A percentile compares a stretch with the other conserved stretches of the same genome.
phyloP scores from a whole-genome alignment of 2,329 filamentous ascomycete species.

The Dactylellina parvicollis region DNA sequence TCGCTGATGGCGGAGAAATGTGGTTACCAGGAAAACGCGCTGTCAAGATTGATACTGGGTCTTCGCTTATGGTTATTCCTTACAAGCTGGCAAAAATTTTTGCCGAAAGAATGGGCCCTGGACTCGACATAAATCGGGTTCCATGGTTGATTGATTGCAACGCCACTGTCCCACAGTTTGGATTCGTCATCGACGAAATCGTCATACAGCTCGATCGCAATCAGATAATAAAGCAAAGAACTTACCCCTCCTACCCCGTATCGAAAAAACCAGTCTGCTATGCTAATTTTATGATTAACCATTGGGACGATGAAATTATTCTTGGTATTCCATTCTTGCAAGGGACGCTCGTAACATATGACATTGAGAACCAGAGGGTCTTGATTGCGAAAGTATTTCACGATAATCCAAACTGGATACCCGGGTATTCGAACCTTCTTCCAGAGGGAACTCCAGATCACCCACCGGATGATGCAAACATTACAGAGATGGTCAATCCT shows the following conservation, averaged over 20 bases:
- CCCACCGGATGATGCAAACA: too few species aligned
- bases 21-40: neutral
- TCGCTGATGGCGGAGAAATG: slow-evolving; percentile 7
- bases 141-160: slow-evolving; percentile 25
- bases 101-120: neutral
- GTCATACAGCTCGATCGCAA: slow-evolving; percentile 30
- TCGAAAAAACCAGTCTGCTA: neutral
- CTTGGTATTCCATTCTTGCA: slow-evolving; percentile 43
- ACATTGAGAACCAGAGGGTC: slow-evolving; percentile 32
- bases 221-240: neutral
- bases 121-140: neutral
- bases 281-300: slow-evolving; percentile 27
- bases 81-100: neutral
- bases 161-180: slow-evolving; percentile 26
- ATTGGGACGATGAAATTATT: slow-evolving; percentile 8
- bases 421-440: neutral
- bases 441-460: neutral
- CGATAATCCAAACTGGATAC: slow-evolving; percentile 11
- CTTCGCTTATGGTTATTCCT: slow-evolving; percentile 15
- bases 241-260: too few species aligned
- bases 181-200: slow-evolving; percentile 25
- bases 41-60: slow-evolving; percentile 29
- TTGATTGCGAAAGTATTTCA: slow-evolving; percentile 30
- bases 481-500: too few species aligned
- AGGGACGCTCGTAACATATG: slow-evolving; percentile 21